Base-by-base conservation (phyloP, 345 rosid species). In the Camelina sativa region DNA sequence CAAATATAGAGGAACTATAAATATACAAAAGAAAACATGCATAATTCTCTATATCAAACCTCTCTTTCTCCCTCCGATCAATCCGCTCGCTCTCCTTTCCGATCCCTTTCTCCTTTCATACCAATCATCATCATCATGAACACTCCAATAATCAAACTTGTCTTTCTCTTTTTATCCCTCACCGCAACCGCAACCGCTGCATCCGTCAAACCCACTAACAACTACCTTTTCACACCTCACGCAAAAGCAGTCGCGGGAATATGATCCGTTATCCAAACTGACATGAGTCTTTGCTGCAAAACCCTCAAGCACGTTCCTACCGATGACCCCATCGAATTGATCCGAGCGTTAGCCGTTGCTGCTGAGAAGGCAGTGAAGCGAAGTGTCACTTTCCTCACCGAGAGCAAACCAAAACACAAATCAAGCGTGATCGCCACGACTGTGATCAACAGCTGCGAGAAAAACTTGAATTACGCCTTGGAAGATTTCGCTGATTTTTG, bases 261-360 rank as follows among this genome's bases (percentile, higher is more conserved):
- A 25, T 88, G 97, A 56, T 55, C 77, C 28, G 68, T 80, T 0
- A 75, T 87, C 12, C 66, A 57, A 35, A 55, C 74, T 17, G 65
- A 81, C 84, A 84, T 81, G 63, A 83, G 86, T n/a, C 75, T 68
- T 7, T 89, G 97, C 60, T 77, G 83, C 59, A 80, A 80, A 59
- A 80, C 82, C 23, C 85, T 91, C 2, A 57, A 77, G 56, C 30
- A 65, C 5, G 82, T 76, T 6, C 80, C 79, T 1, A 79, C 79
- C 60, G 67, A 86, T 0, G 88, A 85, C 9, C 88, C 89, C 3
- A 84, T 84, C 80, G 82, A 86, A 30, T 64, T 76, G 66, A 34
- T 85, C 40, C 68, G 83, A 54, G 75, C 85, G 0, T 52, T 88
- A 43, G 30, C 55, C 20, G 13, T 51, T 22, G 87, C 83, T 16